Evolutionary conservation across 495 filamentous ascomycete genomes (phyloP).

Genomic region (Penicillium steckii): DNA sequence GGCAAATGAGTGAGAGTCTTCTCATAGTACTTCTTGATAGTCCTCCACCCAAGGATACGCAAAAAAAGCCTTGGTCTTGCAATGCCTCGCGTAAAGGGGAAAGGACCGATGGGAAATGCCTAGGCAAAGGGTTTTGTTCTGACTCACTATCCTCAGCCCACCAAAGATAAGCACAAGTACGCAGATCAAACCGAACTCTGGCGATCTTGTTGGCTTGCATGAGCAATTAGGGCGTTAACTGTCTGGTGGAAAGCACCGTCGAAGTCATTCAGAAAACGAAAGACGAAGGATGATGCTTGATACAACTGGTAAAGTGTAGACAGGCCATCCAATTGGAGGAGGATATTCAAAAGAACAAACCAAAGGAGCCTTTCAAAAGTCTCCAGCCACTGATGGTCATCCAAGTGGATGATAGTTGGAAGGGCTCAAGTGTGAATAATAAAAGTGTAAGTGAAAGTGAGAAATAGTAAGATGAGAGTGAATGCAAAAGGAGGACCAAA

Average conservation of each 20-base stretch:
- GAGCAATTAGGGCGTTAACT: neutral
- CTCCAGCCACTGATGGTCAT: neutral
- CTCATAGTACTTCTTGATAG: too few relatives aligned
- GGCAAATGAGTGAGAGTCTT: too few relatives aligned
- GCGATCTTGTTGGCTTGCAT: too few relatives aligned
- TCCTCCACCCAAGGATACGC: too few relatives aligned
- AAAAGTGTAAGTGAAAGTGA: neutral
- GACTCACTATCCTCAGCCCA: too few relatives aligned
- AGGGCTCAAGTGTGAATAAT: neutral
- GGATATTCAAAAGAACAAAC: constrained; percentile 6
- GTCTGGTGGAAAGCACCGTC: neutral
- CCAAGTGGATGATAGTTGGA: neutral
- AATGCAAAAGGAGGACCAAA: too few relatives aligned
- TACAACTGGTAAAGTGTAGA: constrained; percentile 4
- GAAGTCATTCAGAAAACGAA: constrained; percentile 1
- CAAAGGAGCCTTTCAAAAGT: constrained; percentile 11
- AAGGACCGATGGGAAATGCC: too few relatives aligned
- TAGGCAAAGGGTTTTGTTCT: too few relatives aligned
- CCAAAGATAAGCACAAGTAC: too few relatives aligned
- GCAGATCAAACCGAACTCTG: too few relatives aligned
- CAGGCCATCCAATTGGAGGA: constrained; percentile 4
- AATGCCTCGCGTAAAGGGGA: too few relatives aligned
- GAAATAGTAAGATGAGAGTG: neutral
- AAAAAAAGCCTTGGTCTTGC: too few relatives aligned
- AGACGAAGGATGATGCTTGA: constrained; percentile 2